phyloP scores from a whole-genome alignment of 2,329 filamentous ascomycete species.

The Beauveria sp. region DNA sequence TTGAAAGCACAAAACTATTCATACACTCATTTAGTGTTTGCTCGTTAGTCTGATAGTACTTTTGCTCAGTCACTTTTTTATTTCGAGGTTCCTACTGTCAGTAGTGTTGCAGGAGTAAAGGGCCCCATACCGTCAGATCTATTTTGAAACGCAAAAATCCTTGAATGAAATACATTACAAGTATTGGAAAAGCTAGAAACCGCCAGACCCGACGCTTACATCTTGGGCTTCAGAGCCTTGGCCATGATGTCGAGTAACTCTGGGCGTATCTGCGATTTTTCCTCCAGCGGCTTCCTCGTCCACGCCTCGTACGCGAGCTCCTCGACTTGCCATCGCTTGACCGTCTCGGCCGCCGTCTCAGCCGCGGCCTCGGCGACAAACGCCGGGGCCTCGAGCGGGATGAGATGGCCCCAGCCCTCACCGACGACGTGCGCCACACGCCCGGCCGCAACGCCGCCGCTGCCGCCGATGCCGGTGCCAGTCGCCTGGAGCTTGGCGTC shows the following conservation, averaged over 20 bases:
- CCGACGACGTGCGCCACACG: conserved; percentile 60
- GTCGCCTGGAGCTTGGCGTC: conserved; percentile 56
- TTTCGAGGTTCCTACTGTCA: too few relatives aligned
- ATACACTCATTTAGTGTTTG: too few relatives aligned
- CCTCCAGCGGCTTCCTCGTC: conserved; percentile 37
- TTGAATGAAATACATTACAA: too few relatives aligned
- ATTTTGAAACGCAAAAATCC: too few relatives aligned
- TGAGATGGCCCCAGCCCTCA: conserved; percentile 63
- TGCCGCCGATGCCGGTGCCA: conserved; percentile 59
- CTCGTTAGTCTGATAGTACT: too few relatives aligned
- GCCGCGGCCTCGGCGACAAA: conserved; percentile 56
- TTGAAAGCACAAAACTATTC: too few relatives aligned
- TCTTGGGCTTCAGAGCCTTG: conserved; percentile 34
- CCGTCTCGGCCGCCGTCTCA: conserved; percentile 48
- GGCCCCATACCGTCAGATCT: too few relatives aligned
- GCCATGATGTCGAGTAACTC: conserved; percentile 39
- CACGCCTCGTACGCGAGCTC: conserved; percentile 51
- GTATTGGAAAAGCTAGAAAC: not conserved
- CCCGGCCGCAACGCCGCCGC: conserved; percentile 55
- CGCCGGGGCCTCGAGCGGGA: conserved; percentile 71
- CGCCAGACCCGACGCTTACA: not conserved
- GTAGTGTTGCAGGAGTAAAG: too few relatives aligned
- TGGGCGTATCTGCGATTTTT: conserved; percentile 48
- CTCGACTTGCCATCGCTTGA: conserved; percentile 49
- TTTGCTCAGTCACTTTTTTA: too few relatives aligned